Evolutionary conservation across 2,329 filamentous ascomycete species (phyloP).

Genomic region (Botrytis squamosa): DNA sequence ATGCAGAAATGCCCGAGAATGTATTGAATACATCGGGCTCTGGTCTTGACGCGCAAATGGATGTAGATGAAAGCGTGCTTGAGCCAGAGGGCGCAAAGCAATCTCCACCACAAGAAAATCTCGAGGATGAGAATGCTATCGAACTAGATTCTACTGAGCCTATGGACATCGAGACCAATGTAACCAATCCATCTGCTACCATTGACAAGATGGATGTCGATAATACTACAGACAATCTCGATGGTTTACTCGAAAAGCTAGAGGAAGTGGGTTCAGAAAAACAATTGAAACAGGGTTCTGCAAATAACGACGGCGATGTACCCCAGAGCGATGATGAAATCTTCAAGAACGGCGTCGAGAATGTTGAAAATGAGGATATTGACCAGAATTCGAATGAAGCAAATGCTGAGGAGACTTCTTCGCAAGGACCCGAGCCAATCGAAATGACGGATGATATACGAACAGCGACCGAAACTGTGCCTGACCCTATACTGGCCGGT

Average conservation of each 20-base stretch:
- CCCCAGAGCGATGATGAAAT: background rate
- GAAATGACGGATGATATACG: background rate
- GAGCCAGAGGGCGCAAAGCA: background rate
- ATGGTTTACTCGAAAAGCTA: constrained; percentile 7
- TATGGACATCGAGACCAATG: constrained; percentile 1
- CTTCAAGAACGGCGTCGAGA: background rate
- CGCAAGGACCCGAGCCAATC: background rate
- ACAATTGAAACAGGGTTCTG: background rate
- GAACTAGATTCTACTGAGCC: background rate
- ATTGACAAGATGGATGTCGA: background rate
- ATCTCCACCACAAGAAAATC: background rate
- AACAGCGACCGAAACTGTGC: background rate
- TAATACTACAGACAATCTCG: constrained; percentile 8
- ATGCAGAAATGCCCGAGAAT: background rate
- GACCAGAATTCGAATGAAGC: background rate
- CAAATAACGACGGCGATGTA: background rate
- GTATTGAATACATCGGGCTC: background rate
- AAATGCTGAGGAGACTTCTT: background rate
- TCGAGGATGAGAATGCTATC: background rate
- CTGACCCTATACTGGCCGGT: background rate
- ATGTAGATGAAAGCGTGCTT: constrained; percentile 5
- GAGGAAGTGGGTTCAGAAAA: background rate
- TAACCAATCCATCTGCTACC: background rate
- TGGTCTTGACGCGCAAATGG: background rate
- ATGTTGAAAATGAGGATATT: background rate